Evolutionary conservation across 495 filamentous ascomycete genomes (phyloP).

Genomic region (Opeltia flavorubescens): DNA sequence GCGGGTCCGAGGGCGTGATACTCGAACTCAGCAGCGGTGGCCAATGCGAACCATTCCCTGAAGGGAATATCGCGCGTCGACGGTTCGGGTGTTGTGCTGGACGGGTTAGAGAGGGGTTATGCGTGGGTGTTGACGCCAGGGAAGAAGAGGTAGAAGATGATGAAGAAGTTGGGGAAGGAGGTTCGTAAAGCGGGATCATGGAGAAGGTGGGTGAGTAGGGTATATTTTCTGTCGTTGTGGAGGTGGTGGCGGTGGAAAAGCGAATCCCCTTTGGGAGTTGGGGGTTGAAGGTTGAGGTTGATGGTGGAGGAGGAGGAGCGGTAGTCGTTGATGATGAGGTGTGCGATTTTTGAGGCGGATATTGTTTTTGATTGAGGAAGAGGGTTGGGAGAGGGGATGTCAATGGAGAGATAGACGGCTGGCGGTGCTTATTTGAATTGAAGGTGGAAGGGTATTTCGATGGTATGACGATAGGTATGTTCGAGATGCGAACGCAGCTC

Average conservation of each 20-base stretch:
- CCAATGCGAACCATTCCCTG: neutral
- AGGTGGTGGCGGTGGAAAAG: neutral
- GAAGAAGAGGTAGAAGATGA: neutral
- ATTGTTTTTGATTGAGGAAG: neutral
- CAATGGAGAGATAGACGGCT: slow-evolving; percentile 16
- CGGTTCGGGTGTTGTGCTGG: neutral
- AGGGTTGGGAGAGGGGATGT: neutral
- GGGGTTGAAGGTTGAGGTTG: neutral
- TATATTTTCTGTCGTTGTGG: neutral
- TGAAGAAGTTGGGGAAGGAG: neutral
- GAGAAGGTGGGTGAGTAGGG: slow-evolving; percentile 9
- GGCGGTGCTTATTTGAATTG: slow-evolving; percentile 22
- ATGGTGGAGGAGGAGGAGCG: neutral
- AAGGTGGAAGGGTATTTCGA: slow-evolving; percentile 24
- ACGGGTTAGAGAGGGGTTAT: slow-evolving; percentile 1
- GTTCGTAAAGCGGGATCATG: slow-evolving; percentile 4
- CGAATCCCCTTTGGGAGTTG: neutral
- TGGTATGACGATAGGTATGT: slow-evolving; percentile 29
- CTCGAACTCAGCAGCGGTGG: neutral
- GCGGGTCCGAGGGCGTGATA: slow-evolving; percentile 1
- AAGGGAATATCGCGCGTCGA: neutral
- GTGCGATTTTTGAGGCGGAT: neutral
- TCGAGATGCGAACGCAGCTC: slow-evolving; percentile 36
- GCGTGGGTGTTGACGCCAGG: slow-evolving; percentile 6
- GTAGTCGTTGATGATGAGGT: neutral